Base-by-base conservation (phyloP, 1,284 basidiomycete species). In the Melampsora occidentalis region DNA sequence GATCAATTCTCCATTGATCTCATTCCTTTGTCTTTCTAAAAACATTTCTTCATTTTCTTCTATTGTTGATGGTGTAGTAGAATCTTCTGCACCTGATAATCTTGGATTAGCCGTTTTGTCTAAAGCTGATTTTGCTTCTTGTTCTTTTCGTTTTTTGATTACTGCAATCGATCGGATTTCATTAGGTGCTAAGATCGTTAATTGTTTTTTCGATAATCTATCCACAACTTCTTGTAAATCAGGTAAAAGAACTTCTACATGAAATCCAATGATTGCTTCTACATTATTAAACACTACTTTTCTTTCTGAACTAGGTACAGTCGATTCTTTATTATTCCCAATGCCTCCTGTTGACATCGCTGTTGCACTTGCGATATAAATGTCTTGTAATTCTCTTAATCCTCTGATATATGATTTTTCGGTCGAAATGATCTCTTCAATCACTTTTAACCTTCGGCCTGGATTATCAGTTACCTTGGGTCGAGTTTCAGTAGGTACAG, bases 341-440 rank as follows among this genome's bases (percentile, higher is more conserved):
- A 78, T 79, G 42, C 83, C 83, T 51, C 90, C 85, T 76, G 88
- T 89, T 75, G 91, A 88, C 2, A 90, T 86, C 53, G 88, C 87
- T n/a, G 87, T 85, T 4, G 92, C 90, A 49, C 94, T 93, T 80
- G 89, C 90, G 84, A 99, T 91, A 82, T 99, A 99, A 78, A 99
- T 97, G 77, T 95, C 91, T 69, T 95, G 89, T 33, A 99, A 87
- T 83, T 97, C 96, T 82, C 91, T 75, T 28, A 99, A 85, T 16
- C 93, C 92, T 80, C 91, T 91, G 76, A 97, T 93, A 83, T 99
- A 99, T 0, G 95, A 95, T 78, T 92, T 88, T 84, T 99, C 96
- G 61, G 96, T 98, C 5, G 72, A 62, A 42, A 75, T 53, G 31
- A 75, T 75, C 35, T 75, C 72, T 75, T 75, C 72, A 42, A 75